phyloP scores from a whole-genome alignment of 164 flowering plant species.

The Macadamia tetraphylla region DNA sequence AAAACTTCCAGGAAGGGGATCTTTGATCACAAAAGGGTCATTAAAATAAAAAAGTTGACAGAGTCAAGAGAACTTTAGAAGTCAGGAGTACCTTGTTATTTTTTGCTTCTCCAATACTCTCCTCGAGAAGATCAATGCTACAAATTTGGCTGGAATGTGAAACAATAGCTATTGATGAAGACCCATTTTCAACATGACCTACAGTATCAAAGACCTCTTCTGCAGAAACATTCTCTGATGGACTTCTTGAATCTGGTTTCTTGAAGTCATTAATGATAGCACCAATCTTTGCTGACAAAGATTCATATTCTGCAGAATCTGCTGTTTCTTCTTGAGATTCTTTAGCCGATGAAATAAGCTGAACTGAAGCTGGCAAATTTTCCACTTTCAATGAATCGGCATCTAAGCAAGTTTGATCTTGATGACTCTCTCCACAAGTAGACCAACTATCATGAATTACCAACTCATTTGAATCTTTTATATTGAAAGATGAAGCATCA shows the following conservation, averaged over 20 bases:
- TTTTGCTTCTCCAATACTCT: constrained; percentile 61
- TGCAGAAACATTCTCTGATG: constrained; percentile 15
- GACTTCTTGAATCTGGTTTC: constrained; percentile 11
- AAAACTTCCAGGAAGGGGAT: no score
- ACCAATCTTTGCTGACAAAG: constrained; percentile 7
- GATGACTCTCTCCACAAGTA: not conserved
- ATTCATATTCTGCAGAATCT: constrained; percentile 13
- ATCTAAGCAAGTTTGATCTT: constrained; percentile 3
- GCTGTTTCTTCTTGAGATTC: constrained; percentile 2
- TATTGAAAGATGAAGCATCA: not conserved
- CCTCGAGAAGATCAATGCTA: constrained; percentile 57
- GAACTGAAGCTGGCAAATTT: not conserved
- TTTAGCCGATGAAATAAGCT: constrained; percentile 7
- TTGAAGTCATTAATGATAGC: constrained; percentile 10
- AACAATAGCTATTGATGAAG: constrained; percentile 14
- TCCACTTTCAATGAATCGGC: not conserved
- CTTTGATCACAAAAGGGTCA: not conserved
- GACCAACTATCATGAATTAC: constrained; percentile 9
- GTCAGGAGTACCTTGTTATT: constrained; percentile 57
- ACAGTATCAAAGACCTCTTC: constrained; percentile 13
- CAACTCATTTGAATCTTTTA: constrained; percentile 7
- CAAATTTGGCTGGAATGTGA: constrained; percentile 36
- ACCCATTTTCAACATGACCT: constrained; percentile 26
- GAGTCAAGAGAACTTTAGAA: not conserved
- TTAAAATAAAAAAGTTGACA: not conserved